Percentiles rank a stretch among this genome's conserved stretches.
Evolutionary conservation across 2,329 filamentous ascomycete species (phyloP).

Genomic region (Claviceps pusilla): DNA sequence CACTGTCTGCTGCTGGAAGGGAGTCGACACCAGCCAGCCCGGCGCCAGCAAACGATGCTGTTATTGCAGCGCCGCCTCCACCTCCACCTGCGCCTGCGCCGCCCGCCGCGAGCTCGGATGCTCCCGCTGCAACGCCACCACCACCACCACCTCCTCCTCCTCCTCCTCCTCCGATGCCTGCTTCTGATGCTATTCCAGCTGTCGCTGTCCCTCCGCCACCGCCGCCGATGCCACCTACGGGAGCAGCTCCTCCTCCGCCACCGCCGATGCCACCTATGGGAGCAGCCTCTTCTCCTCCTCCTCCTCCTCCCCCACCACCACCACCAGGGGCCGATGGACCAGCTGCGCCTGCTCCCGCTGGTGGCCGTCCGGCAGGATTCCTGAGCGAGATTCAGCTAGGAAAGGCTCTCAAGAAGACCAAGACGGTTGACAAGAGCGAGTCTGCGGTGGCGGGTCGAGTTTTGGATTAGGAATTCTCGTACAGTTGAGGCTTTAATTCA

Average conservation of each 20-base stretch:
- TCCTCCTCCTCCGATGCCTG: slow-evolving; percentile 8
- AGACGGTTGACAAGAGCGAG: slow-evolving; percentile 73
- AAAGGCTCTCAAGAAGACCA: slow-evolving; percentile 66
- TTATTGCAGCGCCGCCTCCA: slow-evolving; percentile 24
- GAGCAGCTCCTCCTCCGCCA: slow-evolving; percentile 14
- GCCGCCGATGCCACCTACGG: slow-evolving; percentile 11
- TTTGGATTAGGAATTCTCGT: slow-evolving; percentile 26
- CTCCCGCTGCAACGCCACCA: slow-evolving; percentile 11
- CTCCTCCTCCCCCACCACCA: slow-evolving; percentile 25
- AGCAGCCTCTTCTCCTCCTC: slow-evolving; percentile 28
- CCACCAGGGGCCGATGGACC: slow-evolving; percentile 30
- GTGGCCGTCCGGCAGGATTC: slow-evolving; percentile 45
- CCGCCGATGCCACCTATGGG: slow-evolving; percentile 15
- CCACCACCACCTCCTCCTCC: slow-evolving; percentile 16
- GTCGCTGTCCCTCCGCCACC: slow-evolving; percentile 13
- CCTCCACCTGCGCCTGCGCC: slow-evolving; percentile 18
- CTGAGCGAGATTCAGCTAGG: slow-evolving; percentile 74
- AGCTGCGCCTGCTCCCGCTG: slow-evolving; percentile 29
- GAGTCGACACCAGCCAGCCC: slow-evolving; percentile 34
- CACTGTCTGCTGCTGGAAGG: slow-evolving; percentile 67
- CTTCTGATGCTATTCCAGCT: slow-evolving; percentile 10
- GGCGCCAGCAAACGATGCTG: slow-evolving; percentile 25
- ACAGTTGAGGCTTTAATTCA: no score
- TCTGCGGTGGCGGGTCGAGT: slow-evolving; percentile 66
- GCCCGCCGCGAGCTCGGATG: slow-evolving; percentile 10